Evolutionary conservation across 1,284 basidiomycete genomes (phyloP), one percentile per base, ranked within the genome.

Genomic region (Heterobasidion irregulare): DNA sequence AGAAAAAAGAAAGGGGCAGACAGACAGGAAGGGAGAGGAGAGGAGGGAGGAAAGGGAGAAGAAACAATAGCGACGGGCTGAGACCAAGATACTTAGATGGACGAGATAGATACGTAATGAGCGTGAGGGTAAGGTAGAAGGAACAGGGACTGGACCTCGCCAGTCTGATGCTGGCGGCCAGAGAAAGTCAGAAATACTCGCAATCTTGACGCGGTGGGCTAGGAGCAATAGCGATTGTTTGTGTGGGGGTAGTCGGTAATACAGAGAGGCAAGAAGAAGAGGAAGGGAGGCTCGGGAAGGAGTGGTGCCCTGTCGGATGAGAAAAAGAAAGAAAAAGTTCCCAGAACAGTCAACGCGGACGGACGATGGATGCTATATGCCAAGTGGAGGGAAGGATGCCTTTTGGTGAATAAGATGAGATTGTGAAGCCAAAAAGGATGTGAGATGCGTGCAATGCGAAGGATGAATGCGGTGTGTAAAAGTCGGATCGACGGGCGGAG

Each of bases 21-120:
- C 47, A 59, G 49, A 19, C 33, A 46, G 38, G 53, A 34, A 50
- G 53, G 44, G 53, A 53, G 53, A 51, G 54, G 32, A 45, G 49
- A 50, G 56, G 36, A 18, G 48, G 38, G 35, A 47, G 54, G 56
- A 57, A 47, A 53, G 50, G 58, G 53, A 26, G n/a, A 51, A 43
- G 49, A 16, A 52, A 57, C 38, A 55, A 54, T 52, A 50, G 51
- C 32, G 50, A 48, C 49, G 16, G 46, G 41, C 13, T 44, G 44
- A 13, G 35, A 19, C 13, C 16, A 35, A 50, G 49, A 50, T 41
- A 41, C 38, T 41, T 52, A 52, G 51, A 43, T 43, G 19, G 41
- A 52, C 16, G 26, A 36, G 51, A 53, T 59, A 59, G 52, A 59
- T 59, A 51, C 46, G 48, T 13, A 59, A 59, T 41, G 58, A 59